These are phyloP conservation scores for Fusarium sacchari DNA, from an alignment of 2,329 filamentous ascomycete genomes.

Conservation along the genomic window DNA sequence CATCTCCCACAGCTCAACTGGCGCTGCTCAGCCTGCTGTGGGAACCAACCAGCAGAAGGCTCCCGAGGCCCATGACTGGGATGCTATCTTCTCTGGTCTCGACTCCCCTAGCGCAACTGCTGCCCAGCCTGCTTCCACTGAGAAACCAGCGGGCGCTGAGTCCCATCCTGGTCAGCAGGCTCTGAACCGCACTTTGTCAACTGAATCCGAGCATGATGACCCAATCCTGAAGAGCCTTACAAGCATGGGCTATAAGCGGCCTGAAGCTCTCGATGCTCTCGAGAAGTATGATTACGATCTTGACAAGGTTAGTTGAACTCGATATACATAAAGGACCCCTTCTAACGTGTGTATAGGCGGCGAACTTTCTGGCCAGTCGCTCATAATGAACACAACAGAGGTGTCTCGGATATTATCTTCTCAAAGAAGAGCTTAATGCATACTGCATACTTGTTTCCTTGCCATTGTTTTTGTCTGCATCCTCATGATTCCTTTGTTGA, in stretches of 20 bases:
- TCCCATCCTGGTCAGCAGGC: slow-evolving; percentile 43
- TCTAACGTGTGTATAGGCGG: slow-evolving; percentile 52
- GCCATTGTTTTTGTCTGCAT: slow-evolving; percentile 24
- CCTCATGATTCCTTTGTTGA: slow-evolving; percentile 36
- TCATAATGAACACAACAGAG: slow-evolving; percentile 51
- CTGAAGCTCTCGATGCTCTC: slow-evolving; percentile 79
- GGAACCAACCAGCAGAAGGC: slow-evolving; percentile 52
- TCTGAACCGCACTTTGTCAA: slow-evolving; percentile 69
- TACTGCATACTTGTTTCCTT: slow-evolving; percentile 37
- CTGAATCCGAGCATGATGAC: slow-evolving; percentile 84
- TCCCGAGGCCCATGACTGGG: slow-evolving; percentile 82
- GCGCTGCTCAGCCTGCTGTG: slow-evolving; percentile 51
- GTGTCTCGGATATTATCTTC: slow-evolving; percentile 12
- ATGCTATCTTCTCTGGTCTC: slow-evolving; percentile 88
- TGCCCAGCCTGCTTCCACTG: slow-evolving; percentile 30
- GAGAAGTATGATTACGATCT: slow-evolving; percentile 98
- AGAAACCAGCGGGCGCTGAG: slow-evolving; percentile 27
- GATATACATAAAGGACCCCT: background rate
- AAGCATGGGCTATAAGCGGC: slow-evolving; percentile 84
- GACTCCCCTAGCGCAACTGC: slow-evolving; percentile 62
- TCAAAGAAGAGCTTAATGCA: slow-evolving; percentile 29
- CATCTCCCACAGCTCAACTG: slow-evolving; percentile 53
- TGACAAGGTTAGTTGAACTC: slow-evolving; percentile 75
- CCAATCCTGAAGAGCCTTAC: slow-evolving; percentile 90
- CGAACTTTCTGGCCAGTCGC: slow-evolving; percentile 66